Percentiles rank a stretch among this genome's conserved stretches.
phyloP scores from a whole-genome alignment of 805 yeast species.

The Blastobotrys chiropterorum region DNA sequence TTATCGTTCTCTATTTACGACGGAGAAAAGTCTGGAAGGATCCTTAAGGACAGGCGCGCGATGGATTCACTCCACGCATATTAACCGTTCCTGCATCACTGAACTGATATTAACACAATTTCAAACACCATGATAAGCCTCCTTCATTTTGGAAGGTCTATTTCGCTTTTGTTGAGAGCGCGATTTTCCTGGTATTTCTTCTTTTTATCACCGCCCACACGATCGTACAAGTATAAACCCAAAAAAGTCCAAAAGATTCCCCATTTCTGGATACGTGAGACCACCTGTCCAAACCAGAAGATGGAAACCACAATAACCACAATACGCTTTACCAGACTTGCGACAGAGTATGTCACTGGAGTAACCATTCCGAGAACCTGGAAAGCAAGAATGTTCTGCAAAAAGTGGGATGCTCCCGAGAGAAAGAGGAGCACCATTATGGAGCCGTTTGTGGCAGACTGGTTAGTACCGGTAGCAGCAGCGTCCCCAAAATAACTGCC shows the following conservation, averaged over 20 bases:
- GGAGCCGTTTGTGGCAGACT: constrained; percentile 34
- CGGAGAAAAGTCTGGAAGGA: not conserved
- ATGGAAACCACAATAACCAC: constrained; percentile 76
- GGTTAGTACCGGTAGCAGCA: not conserved
- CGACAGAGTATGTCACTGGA: constrained; percentile 80
- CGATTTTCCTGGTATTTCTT: constrained; percentile 8
- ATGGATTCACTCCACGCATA: too few relatives aligned
- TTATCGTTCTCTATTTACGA: not conserved
- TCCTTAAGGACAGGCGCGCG: not conserved
- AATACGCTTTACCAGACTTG: constrained; percentile 83
- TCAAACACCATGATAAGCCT: not conserved
- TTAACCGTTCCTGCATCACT: too few relatives aligned
- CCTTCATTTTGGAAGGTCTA: constrained; percentile 17
- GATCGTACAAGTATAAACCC: constrained; percentile 38
- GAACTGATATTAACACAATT: too few relatives aligned
- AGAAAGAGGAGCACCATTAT: constrained; percentile 42
- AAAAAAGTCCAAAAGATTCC: constrained; percentile 37
- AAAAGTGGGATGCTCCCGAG: constrained; percentile 72
- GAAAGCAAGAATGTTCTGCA: constrained; percentile 75
- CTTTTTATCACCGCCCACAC: constrained; percentile 33
- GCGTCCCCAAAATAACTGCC: constrained; percentile 8
- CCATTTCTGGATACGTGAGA: constrained; percentile 34
- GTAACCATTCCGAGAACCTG: constrained; percentile 75
- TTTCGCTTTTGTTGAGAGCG: constrained; percentile 1
- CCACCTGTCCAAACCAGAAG: constrained; percentile 47